A percentile compares a stretch with the other conserved stretches of the same genome.
Evolutionary conservation across 768 basidiomycete genomes (phyloP).

Genomic region (Boletus sp.): DNA sequence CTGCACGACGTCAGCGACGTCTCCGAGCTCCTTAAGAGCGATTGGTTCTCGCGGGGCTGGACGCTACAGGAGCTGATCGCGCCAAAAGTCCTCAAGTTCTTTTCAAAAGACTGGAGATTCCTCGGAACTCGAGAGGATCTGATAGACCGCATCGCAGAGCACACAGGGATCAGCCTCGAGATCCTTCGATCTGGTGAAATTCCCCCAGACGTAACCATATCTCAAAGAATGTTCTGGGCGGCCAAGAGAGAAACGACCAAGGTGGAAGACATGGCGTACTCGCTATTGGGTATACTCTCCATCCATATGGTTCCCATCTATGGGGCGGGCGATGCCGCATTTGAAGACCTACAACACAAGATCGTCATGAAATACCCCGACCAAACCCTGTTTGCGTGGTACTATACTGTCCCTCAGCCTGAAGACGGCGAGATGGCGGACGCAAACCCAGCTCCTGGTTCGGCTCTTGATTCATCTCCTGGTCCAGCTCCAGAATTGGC

Average conservation of each 20-base stretch:
- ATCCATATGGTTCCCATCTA: slow-evolving; percentile 22
- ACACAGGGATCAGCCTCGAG: slow-evolving; percentile 14
- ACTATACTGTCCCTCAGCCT: not conserved
- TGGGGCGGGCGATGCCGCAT: slow-evolving; percentile 24
- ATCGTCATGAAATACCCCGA: slow-evolving; percentile 21
- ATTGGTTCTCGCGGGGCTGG: slow-evolving; percentile 33
- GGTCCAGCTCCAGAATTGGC: not conserved
- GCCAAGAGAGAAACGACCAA: slow-evolving; percentile 19
- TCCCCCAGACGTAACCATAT: slow-evolving; percentile 13
- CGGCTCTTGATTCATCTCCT: not conserved
- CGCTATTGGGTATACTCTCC: slow-evolving; percentile 26
- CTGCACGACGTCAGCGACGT: slow-evolving; percentile 22
- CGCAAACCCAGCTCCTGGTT: not conserved
- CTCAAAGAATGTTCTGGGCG: slow-evolving; percentile 30
- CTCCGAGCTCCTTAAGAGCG: slow-evolving; percentile 17
- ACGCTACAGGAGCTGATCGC: slow-evolving; percentile 33
- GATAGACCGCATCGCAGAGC: slow-evolving; percentile 8
- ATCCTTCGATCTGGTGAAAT: slow-evolving; percentile 14
- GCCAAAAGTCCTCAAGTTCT: slow-evolving; percentile 26
- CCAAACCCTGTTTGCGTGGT: slow-evolving; percentile 30
- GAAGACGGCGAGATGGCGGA: slow-evolving; percentile 15
- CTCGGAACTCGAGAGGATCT: slow-evolving; percentile 16
- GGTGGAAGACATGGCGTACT: slow-evolving; percentile 31
- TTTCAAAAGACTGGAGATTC: slow-evolving; percentile 22
- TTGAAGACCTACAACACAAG: slow-evolving; percentile 23